phyloP scores from a whole-genome alignment of 2,329 filamentous ascomycete genomes.

The Venturia carpophila region DNA sequence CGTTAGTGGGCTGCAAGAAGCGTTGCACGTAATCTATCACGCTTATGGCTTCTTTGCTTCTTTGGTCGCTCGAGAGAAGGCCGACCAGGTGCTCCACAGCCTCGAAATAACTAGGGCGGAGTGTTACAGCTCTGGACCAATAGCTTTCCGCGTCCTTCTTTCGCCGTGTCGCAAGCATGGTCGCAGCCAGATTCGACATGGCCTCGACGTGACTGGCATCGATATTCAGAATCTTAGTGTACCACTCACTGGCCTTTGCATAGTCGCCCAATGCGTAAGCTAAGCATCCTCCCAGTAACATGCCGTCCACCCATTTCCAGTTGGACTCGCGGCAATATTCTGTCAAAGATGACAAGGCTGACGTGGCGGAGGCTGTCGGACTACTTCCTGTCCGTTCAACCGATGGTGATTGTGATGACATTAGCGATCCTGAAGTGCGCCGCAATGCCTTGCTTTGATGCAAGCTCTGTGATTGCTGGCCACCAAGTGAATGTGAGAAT shows the following conservation, averaged over 20 bases:
- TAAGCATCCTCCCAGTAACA: constrained; percentile 83
- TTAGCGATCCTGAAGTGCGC: constrained; percentile 12
- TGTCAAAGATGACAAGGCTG: constrained; percentile 63
- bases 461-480: not conserved
- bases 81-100: constrained; percentile 91
- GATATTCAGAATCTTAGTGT: constrained; percentile 55
- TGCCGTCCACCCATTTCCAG: constrained; percentile 89
- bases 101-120: constrained; percentile 83
- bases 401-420: not conserved
- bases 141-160: constrained; percentile 76
- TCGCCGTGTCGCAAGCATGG: constrained; percentile 73
- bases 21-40: constrained; percentile 81
- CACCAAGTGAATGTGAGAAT: not conserved
- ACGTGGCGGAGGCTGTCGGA: constrained; percentile 48
- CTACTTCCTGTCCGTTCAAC: not conserved
- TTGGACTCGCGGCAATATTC: constrained; percentile 69
- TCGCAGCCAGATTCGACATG: constrained; percentile 85
- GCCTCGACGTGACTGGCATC: constrained; percentile 74
- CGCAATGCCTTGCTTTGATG: constrained; percentile 14
- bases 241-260: constrained; percentile 67
- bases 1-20: constrained; percentile 49
- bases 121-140: constrained; percentile 77
- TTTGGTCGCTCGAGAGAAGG: constrained; percentile 71
- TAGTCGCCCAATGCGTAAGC: constrained; percentile 85
- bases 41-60: constrained; percentile 74